phyloP scores from a whole-genome alignment of 495 filamentous ascomycete species.

The Pseudevernia furfuracea region DNA sequence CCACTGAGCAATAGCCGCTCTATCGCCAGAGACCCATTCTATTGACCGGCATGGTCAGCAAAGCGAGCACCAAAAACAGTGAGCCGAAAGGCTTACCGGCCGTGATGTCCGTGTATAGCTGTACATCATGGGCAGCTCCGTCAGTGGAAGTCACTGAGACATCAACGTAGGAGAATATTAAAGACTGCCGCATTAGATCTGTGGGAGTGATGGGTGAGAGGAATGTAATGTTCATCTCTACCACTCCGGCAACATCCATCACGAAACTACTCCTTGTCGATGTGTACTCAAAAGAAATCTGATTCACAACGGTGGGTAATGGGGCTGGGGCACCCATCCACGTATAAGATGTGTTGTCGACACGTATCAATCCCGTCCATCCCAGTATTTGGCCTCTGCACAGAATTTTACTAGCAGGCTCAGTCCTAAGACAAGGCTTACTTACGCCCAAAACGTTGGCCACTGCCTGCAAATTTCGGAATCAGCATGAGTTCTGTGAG shows the following conservation, averaged over 20 bases:
- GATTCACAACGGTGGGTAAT: slow-evolving; percentile 37
- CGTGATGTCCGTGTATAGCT: slow-evolving; percentile 54
- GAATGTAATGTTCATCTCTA: slow-evolving; percentile 51
- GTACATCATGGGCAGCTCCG: slow-evolving; percentile 46
- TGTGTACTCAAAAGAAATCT: slow-evolving; percentile 49
- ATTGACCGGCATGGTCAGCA: slow-evolving; percentile 19
- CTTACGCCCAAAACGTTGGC: slow-evolving; percentile 51
- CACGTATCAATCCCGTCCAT: slow-evolving; percentile 51
- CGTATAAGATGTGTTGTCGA: slow-evolving; percentile 46
- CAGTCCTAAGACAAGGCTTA: slow-evolving; percentile 10
- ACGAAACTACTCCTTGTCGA: slow-evolving; percentile 52
- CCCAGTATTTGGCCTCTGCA: slow-evolving; percentile 42
- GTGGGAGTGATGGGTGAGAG: slow-evolving; percentile 50
- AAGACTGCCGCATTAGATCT: slow-evolving; percentile 48
- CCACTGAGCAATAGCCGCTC: slow-evolving; percentile 44
- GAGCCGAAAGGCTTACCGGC: slow-evolving; percentile 39
- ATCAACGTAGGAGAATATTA: slow-evolving; percentile 49
- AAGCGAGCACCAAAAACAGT: not conserved
- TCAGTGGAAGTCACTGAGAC: slow-evolving; percentile 48
- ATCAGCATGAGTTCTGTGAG: not conserved
- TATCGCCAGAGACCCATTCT: slow-evolving; percentile 56
- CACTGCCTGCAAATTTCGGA: slow-evolving; percentile 32
- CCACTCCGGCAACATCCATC: slow-evolving; percentile 39
- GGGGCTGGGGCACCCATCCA: slow-evolving; percentile 47
- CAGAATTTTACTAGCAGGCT: slow-evolving; percentile 13